Percentiles rank a stretch among this genome's conserved stretches.
Evolutionary conservation across 176 grass and related monocot genomes (phyloP).

Genomic region (Oropetium thomaeum): DNA sequence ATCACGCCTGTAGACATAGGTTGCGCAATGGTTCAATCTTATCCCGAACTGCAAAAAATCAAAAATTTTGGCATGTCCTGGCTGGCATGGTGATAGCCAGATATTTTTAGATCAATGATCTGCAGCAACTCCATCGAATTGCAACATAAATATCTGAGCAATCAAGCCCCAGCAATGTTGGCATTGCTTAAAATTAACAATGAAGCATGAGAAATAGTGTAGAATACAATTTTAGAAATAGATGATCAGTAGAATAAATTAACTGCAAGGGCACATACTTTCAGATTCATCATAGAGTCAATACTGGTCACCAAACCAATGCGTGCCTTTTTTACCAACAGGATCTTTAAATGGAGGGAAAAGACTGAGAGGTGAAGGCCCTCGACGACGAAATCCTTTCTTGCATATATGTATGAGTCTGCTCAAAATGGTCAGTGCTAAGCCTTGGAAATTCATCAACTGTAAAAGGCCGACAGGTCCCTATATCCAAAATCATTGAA

Average conservation of each 20-base stretch:
- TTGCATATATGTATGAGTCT: not conserved
- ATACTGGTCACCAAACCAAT: not conserved
- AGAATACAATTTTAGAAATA: not conserved
- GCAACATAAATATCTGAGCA: conserved; percentile 20
- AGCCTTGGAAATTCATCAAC: conserved; percentile 25
- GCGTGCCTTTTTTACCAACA: rapidly evolving
- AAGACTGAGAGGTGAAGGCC: conserved; percentile 13
- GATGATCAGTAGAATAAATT: not conserved
- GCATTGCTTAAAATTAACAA: not conserved
- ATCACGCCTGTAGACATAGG: conserved; percentile 28
- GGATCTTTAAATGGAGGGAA: conserved; percentile 25
- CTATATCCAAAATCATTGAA: conserved; percentile 22
- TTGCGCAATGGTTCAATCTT: conserved; percentile 22
- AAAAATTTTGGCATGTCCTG: conserved; percentile 27
- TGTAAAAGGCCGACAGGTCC: not conserved
- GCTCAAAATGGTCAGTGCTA: conserved; percentile 18
- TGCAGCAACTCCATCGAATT: not conserved
- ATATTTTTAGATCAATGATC: conserved; percentile 24
- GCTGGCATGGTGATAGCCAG: conserved; percentile 21
- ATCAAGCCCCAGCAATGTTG: not conserved
- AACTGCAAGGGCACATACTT: conserved; percentile 4
- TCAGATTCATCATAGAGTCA: conserved; percentile 25
- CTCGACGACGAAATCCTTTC: not conserved
- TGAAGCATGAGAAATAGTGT: not conserved
- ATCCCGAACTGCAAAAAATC: conserved; percentile 24